Conservation (phyloP, 352 stramenopile species). For the Phytophthora multivora region DNA sequence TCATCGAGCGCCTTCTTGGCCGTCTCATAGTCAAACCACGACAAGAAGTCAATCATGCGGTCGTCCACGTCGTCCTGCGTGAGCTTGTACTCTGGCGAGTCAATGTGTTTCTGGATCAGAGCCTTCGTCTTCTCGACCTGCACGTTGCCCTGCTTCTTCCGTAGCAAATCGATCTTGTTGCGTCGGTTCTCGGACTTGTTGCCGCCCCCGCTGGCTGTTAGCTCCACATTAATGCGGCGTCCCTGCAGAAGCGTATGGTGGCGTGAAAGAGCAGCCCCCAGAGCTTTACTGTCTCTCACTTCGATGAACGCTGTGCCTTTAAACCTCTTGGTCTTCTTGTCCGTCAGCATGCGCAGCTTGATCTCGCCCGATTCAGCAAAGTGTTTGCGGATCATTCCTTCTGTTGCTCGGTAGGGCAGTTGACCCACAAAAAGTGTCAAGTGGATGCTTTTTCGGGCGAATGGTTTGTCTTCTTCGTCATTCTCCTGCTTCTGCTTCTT, state of each 20-base stretch:
- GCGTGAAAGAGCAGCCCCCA: slow-evolving; percentile 74
- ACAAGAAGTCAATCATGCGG: slow-evolving; percentile 87
- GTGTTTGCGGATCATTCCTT: slow-evolving; percentile 65
- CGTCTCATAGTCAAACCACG: slow-evolving; percentile 91
- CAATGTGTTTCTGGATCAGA: slow-evolving; percentile 82
- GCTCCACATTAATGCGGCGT: slow-evolving; percentile 88
- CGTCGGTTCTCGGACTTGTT: slow-evolving; percentile 83
- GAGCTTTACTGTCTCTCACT: slow-evolving; percentile 81
- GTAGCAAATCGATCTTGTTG: slow-evolving; percentile 68
- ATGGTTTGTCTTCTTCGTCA: slow-evolving; percentile 23
- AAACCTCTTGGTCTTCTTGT: slow-evolving; percentile 85
- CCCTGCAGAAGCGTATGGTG: slow-evolving; percentile 83
- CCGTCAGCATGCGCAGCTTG: slow-evolving; percentile 78
- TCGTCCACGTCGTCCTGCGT: slow-evolving; percentile 83
- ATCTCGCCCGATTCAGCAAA: slow-evolving; percentile 81
- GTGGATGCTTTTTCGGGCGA: slow-evolving; percentile 70
- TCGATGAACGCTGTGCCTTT: slow-evolving; percentile 89
- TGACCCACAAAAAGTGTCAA: slow-evolving; percentile 87
- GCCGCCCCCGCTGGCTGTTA: slow-evolving; percentile 79
- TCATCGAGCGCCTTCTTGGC: slow-evolving; percentile 82
- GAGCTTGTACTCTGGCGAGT: slow-evolving; percentile 73
- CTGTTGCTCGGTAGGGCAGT: slow-evolving; percentile 77
- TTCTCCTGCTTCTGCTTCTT: slow-evolving; percentile 46
- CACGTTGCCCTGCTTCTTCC: slow-evolving; percentile 84
- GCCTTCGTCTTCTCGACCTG: slow-evolving; percentile 86